Conservation (phyloP, 75 land plant genomes). For the Larix kaempferi region DNA sequence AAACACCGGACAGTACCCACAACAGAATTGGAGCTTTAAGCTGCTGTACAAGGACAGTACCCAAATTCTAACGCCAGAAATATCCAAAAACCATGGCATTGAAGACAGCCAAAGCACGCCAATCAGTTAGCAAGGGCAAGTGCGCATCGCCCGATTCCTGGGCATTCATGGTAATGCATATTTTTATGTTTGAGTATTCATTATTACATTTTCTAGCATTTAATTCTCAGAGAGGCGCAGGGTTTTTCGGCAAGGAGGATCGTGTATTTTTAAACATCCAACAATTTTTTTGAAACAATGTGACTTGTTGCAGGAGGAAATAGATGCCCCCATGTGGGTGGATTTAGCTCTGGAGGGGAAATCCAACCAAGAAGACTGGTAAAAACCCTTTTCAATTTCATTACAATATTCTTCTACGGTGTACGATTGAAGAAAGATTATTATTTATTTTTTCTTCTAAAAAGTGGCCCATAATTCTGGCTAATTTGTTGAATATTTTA, state of each 20-base stretch:
- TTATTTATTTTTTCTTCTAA: too few relatives aligned
- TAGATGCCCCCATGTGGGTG: conserved; percentile 1
- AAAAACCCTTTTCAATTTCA: background rate
- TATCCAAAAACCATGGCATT: background rate
- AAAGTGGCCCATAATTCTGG: background rate
- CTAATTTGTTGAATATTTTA: background rate
- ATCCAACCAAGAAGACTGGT: background rate
- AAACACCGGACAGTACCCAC: too few relatives aligned
- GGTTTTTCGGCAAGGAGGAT: background rate
- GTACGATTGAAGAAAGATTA: background rate
- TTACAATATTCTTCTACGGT: background rate
- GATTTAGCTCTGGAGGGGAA: background rate
- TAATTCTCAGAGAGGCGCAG: too few relatives aligned
- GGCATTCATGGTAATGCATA: background rate
- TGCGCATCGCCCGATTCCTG: background rate
- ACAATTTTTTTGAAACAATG: background rate
- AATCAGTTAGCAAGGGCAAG: background rate
- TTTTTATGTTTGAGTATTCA: too few relatives aligned
- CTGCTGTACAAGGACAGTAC: too few relatives aligned
- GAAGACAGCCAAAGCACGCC: background rate
- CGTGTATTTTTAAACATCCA: too few relatives aligned
- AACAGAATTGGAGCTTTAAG: too few relatives aligned
- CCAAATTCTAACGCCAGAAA: background rate
- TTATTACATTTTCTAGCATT: too few relatives aligned
- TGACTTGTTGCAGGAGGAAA: background rate